Conservation (phyloP, 2,329 filamentous ascomycete genomes). For the Setomelanomma holmii region DNA sequence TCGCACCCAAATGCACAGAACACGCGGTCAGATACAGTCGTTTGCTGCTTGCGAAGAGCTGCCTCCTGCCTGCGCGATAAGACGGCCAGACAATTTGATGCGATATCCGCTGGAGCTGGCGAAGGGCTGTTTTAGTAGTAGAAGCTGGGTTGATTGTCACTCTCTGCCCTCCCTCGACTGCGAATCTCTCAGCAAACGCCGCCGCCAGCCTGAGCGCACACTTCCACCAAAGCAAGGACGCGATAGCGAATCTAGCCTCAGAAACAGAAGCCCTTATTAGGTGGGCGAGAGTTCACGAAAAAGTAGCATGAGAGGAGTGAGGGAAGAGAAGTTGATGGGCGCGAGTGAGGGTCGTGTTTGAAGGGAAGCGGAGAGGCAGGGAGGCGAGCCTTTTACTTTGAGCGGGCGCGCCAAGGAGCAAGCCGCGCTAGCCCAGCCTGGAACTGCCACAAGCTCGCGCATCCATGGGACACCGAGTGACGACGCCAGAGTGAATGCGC, state of each 20-base stretch:
- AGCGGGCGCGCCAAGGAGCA: constrained; percentile 23
- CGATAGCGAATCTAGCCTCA: constrained; percentile 42
- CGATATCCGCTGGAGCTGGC: constrained; percentile 28
- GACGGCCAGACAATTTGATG: constrained; percentile 30
- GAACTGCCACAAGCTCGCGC: constrained; percentile 17
- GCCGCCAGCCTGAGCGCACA: constrained; percentile 41
- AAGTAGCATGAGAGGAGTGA: constrained; percentile 43
- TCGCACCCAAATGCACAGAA: constrained; percentile 43
- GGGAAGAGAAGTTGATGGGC: constrained; percentile 32
- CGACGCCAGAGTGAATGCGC: constrained; percentile 1
- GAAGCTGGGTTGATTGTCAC: constrained; percentile 39
- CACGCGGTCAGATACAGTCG: constrained; percentile 29
- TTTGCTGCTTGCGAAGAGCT: constrained; percentile 26
- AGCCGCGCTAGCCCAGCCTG: constrained; percentile 23
- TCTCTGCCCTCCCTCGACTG: constrained; percentile 38
- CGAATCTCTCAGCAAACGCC: constrained; percentile 37
- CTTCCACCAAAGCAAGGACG: constrained; percentile 41
- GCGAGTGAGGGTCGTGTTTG: constrained; percentile 18
- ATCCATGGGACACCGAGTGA: constrained; percentile 5
- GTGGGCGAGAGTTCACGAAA: constrained; percentile 46
- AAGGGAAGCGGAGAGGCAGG: constrained; percentile 31
- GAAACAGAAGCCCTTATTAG: constrained; percentile 50
- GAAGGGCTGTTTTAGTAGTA: constrained; percentile 46
- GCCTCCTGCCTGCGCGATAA: constrained; percentile 29
- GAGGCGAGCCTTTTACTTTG: constrained; percentile 21